These are phyloP conservation scores for Penstemon barbatus DNA, from an alignment of 257 asterid genomes.

Conservation along the genomic window DNA sequence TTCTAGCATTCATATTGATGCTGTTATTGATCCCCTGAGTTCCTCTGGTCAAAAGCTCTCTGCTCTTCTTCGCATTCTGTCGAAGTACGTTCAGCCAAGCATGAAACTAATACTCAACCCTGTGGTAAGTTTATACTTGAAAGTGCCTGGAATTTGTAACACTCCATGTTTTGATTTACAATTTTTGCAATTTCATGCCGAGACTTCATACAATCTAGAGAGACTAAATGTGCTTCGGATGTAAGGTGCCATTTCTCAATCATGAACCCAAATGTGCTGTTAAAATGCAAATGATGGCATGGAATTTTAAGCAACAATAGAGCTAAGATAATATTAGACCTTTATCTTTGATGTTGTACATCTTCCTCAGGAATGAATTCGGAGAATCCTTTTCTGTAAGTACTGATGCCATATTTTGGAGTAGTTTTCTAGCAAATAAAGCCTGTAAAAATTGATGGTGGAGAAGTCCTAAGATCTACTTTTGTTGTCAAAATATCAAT, in stretches of 20 bases:
- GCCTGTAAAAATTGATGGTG: background rate
- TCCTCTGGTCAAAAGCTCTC: constrained; percentile 93
- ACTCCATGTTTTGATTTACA: background rate
- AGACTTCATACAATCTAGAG: background rate
- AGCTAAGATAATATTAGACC: too few species aligned
- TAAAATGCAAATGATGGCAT: background rate
- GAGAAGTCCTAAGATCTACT: background rate
- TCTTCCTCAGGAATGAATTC: too few species aligned
- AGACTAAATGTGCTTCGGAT: background rate
- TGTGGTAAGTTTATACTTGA: constrained; percentile 53
- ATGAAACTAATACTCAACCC: constrained; percentile 96
- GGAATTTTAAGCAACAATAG: too few species aligned
- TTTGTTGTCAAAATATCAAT: background rate
- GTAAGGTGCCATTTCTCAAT: background rate
- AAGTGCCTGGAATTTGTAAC: background rate
- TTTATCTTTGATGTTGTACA: too few species aligned
- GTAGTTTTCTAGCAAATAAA: background rate
- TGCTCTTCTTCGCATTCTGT: constrained; percentile 80
- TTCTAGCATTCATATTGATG: constrained; percentile 94
- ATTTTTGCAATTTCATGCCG: background rate
- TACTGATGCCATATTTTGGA: background rate
- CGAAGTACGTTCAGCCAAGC: constrained; percentile 84
- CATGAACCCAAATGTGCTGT: constrained; percentile 12
- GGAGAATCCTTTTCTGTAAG: background rate
- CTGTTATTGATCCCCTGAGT: constrained; percentile 95